Evolutionary conservation across 331 rosid genomes (phyloP), one percentile per base, ranked within the genome.

Genomic region (Rosa hybrid): DNA sequence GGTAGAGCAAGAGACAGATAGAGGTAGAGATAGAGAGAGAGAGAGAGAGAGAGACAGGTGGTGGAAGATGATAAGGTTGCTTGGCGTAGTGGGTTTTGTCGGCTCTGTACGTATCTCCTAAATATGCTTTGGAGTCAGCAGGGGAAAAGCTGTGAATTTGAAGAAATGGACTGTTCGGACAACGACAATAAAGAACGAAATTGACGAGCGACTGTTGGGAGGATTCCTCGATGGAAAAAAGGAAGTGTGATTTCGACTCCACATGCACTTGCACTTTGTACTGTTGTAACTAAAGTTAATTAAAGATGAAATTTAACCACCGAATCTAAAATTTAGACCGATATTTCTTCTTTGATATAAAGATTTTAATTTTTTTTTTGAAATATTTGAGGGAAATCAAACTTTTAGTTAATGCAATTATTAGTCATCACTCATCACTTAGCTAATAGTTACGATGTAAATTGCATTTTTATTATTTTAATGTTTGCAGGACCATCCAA

Each of bases 81-180:
- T 82, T 90, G 86, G 81, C 86, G 89, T 73, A 77, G 59, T 73
- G 86, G 79, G 83, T 70, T 83, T 78, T 83, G 77, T 83, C 46
- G 18, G 77, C 42, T 49, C 18, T 18, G 68, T 53, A 16, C 16
- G 34, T 59, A 77, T 20, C 78, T 77, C 79, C 72, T 57, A 23
- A 23, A 21, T 4, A 18, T 62, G 78, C 84, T 71, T 86, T 77
- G 86, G 77, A 87, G 78, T 87, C 84, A 42, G 87, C 54, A n/a
- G 21, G 18, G 18, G 16, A 20, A 80, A 68, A 72, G 82, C 78
- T 74, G 86, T 81, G 56, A 49, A 54, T 21, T 18, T 10, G 57
- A 76, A 82, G 84, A 30, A 44, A 57, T 62, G 68, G 39, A 25
- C 39, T 12, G 39, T 25, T 9, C 2, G 68, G 38, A 4, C 8